Conservation (phyloP, 139 green algal genomes). For the Medakamo hakoo region DNA sequence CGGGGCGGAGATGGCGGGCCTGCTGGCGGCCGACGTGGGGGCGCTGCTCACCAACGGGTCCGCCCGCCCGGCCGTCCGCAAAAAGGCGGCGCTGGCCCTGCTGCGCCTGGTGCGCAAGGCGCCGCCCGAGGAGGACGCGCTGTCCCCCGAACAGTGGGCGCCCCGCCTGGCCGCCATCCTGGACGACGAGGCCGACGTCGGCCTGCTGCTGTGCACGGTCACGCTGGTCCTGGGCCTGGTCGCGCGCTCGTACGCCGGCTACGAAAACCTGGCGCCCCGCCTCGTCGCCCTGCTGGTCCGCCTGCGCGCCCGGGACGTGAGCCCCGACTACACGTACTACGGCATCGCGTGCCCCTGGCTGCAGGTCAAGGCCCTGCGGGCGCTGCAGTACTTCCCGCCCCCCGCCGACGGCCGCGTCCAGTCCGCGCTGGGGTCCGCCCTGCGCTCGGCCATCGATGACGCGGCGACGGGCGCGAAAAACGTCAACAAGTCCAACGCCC, state of each 20-base stretch:
- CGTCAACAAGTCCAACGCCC: slow-evolving; percentile 94
- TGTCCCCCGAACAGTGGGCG: slow-evolving; percentile 36
- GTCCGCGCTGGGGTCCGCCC: slow-evolving; percentile 31
- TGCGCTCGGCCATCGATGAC: slow-evolving; percentile 10
- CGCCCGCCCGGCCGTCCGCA: slow-evolving; percentile 71
- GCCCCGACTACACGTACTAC: slow-evolving; percentile 94
- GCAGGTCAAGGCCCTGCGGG: slow-evolving; percentile 75
- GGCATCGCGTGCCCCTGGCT: slow-evolving; percentile 95
- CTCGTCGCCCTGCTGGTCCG: slow-evolving; percentile 73
- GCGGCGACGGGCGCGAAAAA: slow-evolving; percentile 39
- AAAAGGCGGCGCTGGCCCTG: slow-evolving; percentile 93
- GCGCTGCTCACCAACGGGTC: slow-evolving; percentile 69
- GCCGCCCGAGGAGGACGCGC: slow-evolving; percentile 44
- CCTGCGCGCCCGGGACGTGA: slow-evolving; percentile 57
- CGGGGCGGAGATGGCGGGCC: slow-evolving; percentile 86
- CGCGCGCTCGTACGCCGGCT: slow-evolving; percentile 52
- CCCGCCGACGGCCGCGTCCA: slow-evolving; percentile 49
- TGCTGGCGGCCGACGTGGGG: slow-evolving; percentile 79
- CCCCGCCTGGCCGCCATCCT: slow-evolving; percentile 42
- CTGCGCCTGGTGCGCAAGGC: slow-evolving; percentile 86
- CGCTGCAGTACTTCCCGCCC: slow-evolving; percentile 86
- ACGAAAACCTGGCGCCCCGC: slow-evolving; percentile 60
- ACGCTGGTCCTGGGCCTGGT: slow-evolving; percentile 78
- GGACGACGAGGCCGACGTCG: slow-evolving; percentile 73
- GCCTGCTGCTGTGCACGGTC: slow-evolving; percentile 61